A percentile compares a stretch with the other conserved stretches of the same genome.
Evolutionary conservation across 192 early-diverging fungal species (phyloP).

Genomic region (Entomortierella chlamydospora): DNA sequence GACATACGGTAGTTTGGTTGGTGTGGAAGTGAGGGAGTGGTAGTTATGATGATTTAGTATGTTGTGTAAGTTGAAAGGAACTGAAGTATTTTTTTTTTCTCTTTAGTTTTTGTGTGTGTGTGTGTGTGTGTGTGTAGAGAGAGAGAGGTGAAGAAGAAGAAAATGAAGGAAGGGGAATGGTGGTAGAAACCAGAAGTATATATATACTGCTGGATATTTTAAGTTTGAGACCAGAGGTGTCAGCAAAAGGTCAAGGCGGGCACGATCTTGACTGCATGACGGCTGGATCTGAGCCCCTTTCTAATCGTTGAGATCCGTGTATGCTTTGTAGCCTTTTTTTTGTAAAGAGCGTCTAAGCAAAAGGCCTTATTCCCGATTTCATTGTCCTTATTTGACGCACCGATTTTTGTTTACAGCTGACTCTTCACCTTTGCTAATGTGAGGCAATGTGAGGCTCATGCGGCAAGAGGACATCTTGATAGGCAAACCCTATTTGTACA

Average conservation of each 20-base stretch:
- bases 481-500: not conserved
- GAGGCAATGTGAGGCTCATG: not conserved
- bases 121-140: not conserved
- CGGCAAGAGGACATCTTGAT: not conserved
- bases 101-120: too few species aligned
- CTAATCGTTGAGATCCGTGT: not conserved
- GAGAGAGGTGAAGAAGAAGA: not conserved
- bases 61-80: too few species aligned
- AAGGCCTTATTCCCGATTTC: not conserved
- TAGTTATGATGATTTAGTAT: too few species aligned
- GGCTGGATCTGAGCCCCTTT: not conserved
- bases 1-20: not conserved
- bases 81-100: too few species aligned
- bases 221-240: not conserved
- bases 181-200: not conserved
- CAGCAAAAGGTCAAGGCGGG: not conserved
- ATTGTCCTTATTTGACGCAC: not conserved
- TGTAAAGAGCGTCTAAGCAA: constrained; percentile 4
- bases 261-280: not conserved
- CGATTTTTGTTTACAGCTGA: not conserved
- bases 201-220: not conserved
- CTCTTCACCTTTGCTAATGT: not conserved
- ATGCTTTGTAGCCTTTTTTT: not conserved
- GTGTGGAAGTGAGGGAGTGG: too few species aligned
- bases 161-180: not conserved